Percentiles rank a stretch among this genome's conserved stretches.
phyloP scores from a whole-genome alignment of 2,329 filamentous ascomycete genomes.

The Rutstroemia sp. region DNA sequence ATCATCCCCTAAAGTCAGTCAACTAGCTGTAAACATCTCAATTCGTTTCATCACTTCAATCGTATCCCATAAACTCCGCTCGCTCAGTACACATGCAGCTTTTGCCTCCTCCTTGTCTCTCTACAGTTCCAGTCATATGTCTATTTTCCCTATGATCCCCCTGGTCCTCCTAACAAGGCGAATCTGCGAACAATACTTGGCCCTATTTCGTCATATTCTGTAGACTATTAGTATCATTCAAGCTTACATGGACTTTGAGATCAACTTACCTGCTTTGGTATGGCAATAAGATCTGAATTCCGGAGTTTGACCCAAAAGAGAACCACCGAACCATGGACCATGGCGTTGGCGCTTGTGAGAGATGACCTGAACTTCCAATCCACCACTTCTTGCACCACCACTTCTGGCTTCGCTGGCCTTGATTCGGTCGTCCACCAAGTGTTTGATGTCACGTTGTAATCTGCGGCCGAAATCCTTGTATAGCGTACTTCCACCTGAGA shows the following conservation, averaged over 20 bases:
- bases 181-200: constrained; percentile 94
- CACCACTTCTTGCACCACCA: constrained; percentile 82
- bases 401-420: constrained; percentile 85
- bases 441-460: constrained; percentile 94
- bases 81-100: constrained; percentile 5
- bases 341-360: constrained; percentile 96
- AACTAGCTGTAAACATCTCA: neutral
- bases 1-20: neutral
- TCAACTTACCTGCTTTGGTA: constrained; percentile 56
- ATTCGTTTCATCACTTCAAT: constrained; percentile 1
- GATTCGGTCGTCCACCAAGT: constrained; percentile 89
- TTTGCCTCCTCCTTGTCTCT: constrained; percentile 1
- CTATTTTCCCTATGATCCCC: constrained; percentile 50
- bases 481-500: constrained; percentile 91
- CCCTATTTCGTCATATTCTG: constrained; percentile 80
- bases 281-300: constrained; percentile 99
- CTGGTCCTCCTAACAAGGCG: constrained; percentile 85
- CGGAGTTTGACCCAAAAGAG: constrained; percentile 90
- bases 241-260: neutral
- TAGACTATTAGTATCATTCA: neutral
- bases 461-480: constrained; percentile 98
- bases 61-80: constrained; percentile 1
- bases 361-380: constrained; percentile 93
- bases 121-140: neutral
- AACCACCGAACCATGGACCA: constrained; percentile 97